phyloP scores from a whole-genome alignment of 148 eudicot genomes.

The Chenopodium quinoa region DNA sequence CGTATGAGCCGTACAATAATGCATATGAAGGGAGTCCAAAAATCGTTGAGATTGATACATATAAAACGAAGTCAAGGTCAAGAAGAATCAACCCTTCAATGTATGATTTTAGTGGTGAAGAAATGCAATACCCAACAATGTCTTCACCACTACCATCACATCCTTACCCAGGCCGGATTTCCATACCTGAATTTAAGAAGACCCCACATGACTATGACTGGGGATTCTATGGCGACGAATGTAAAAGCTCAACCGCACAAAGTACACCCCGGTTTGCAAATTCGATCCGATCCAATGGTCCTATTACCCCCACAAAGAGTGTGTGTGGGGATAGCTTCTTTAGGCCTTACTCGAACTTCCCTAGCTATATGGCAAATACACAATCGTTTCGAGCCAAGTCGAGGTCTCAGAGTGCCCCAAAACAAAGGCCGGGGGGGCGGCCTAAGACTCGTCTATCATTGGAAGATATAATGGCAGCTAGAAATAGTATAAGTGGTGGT shows the following conservation, averaged over 20 bases:
- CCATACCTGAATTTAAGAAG: slow-evolving; percentile 45
- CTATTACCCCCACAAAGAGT: slow-evolving; percentile 72
- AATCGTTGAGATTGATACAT: slow-evolving; percentile 86
- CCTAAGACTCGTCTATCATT: slow-evolving; percentile 59
- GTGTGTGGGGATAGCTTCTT: slow-evolving; percentile 66
- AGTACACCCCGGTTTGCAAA: slow-evolving; percentile 68
- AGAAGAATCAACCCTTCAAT: slow-evolving; percentile 41
- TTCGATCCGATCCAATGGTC: slow-evolving; percentile 36
- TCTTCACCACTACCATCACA: slow-evolving; percentile 64
- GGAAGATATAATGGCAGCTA: slow-evolving; percentile 71
- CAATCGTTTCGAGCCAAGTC: slow-evolving; percentile 75
- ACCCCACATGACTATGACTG: slow-evolving; percentile 43
- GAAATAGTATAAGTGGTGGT: slow-evolving; percentile 73
- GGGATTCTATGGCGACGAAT: slow-evolving; percentile 46
- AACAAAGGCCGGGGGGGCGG: slow-evolving; percentile 62
- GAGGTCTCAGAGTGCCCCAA: slow-evolving; percentile 90
- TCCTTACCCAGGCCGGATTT: slow-evolving; percentile 42
- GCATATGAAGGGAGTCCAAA: slow-evolving; percentile 74
- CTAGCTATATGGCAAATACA: slow-evolving; percentile 77
- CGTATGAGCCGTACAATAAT: slow-evolving; percentile 43
- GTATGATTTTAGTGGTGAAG: slow-evolving; percentile 47
- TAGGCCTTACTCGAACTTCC: slow-evolving; percentile 47
- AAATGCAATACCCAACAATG: slow-evolving; percentile 44
- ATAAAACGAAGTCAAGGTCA: slow-evolving; percentile 61
- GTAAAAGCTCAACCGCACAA: slow-evolving; percentile 58